Conservation (phyloP, 2,329 filamentous ascomycete species). For the Aaosphaeria arxii region DNA sequence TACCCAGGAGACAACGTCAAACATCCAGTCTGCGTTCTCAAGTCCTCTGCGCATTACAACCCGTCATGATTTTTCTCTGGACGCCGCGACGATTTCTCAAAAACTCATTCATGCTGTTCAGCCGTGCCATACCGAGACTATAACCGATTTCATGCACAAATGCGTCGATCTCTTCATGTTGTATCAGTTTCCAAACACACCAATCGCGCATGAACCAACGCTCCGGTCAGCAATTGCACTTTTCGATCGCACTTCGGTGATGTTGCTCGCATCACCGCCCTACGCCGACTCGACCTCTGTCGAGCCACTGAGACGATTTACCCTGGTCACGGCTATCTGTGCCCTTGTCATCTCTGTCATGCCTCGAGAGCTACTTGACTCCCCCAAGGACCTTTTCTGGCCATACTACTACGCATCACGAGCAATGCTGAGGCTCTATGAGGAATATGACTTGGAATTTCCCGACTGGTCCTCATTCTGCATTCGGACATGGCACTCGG, state of each 20-base stretch:
- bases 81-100: not conserved
- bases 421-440: not conserved
- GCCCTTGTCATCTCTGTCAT: conserved; percentile 1
- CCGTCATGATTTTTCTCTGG: not conserved
- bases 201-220: conserved; percentile 1
- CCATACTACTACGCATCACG: conserved; percentile 1
- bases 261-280: not conserved
- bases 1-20: no score
- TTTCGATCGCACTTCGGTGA: not conserved
- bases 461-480: conserved; percentile 1
- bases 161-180: conserved; percentile 1
- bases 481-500: conserved; percentile 1
- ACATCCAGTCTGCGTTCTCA: no score
- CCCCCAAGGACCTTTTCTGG: not conserved
- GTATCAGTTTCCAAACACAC: conserved; percentile 1
- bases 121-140: not conserved
- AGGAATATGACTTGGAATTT: conserved; percentile 2
- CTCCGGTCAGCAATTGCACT: not conserved
- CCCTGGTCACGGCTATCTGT: conserved; percentile 1
- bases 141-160: not conserved
- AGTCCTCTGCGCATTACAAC: no score
- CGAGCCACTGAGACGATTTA: not conserved
- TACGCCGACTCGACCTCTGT: not conserved
- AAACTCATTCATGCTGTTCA: not conserved
- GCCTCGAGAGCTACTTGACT: not conserved